Evolutionary conservation across 257 asterid species (phyloP).

Genomic region (Perilla frutescens): DNA sequence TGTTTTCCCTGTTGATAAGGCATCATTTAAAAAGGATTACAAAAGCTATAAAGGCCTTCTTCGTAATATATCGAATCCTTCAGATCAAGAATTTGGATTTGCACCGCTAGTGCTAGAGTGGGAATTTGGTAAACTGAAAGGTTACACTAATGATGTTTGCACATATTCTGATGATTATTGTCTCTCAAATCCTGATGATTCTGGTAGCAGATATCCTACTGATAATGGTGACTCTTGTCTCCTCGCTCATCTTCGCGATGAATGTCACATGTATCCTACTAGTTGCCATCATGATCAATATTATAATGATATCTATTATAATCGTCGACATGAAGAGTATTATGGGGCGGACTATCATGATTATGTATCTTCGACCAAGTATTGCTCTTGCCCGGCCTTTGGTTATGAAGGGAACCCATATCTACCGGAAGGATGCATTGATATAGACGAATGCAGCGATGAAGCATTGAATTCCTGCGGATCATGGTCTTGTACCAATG

Average conservation of each 20-base stretch:
- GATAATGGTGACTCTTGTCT: neutral
- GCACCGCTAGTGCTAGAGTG: neutral
- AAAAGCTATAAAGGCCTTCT: neutral
- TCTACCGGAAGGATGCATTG: neutral
- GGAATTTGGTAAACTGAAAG: neutral
- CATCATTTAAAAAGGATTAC: neutral
- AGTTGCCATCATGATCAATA: no score
- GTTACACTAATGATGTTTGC: neutral
- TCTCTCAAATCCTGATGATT: no score
- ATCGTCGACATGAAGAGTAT: no score
- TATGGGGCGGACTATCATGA: no score
- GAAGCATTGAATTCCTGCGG: neutral
- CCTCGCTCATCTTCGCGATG: neutral
- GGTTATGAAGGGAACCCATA: slow-evolving; percentile 47
- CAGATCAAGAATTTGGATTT: neutral
- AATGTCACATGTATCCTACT: no score
- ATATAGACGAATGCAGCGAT: slow-evolving; percentile 19
- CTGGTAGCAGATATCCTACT: no score
- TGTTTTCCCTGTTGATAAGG: neutral
- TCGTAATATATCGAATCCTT: no score
- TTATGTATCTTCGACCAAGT: neutral
- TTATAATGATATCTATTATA: no score
- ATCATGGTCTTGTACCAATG: neutral
- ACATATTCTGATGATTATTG: neutral
- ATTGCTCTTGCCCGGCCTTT: neutral